Base-by-base conservation (phyloP, 129 eudicot genomes). In the Centaurea solstitialis region DNA sequence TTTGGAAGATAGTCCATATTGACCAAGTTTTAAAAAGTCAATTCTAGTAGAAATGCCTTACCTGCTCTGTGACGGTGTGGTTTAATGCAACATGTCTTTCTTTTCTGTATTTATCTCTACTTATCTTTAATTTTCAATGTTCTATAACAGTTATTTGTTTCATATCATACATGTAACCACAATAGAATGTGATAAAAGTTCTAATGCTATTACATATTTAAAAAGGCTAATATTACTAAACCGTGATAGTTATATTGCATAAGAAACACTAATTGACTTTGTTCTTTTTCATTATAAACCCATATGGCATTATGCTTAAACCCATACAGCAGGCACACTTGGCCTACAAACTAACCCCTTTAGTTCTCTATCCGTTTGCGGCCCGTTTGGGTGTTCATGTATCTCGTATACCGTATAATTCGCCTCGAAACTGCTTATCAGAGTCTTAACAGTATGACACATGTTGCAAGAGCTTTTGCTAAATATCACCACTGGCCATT, bases 281-380 rank as follows among this genome's bases (percentile, higher is more conserved):
- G 30, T 30, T 53, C 37, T 17, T 75, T 8, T 57, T 26, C 33
- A 33, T 75, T 45, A 53, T 80, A 80, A 72, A 80, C 65, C 83
- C 83, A 80, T 72, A 80, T 80, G 24, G 83, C 98, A 30, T 87
- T 85, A 43, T 93, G 96, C 79, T 84, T 82, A n/a, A n/a, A n/a
- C n/a, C n/a, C n/a, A n/a, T n/a, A 93, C 93, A 1, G 88, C 90
- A 43, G 97, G 97, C 3, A 87, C 86, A 75, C 88, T 85, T 26
- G 91, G 91, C 87, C 76, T 87, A 13, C 62, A 15, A 24, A 90
- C 91, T 18, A 90, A 50, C 7, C 65, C 80, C 77, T 75, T 76
- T 21, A 90, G 85, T 9, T 83, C 94, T 75, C 73, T 87, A 68
- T 90, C 91, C 61, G 85, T 57, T 79, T 83, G 75, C 37, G 78